Evolutionary conservation across 2,329 filamentous ascomycete species (phyloP), one percentile per base, ranked within the genome.

Genomic region (Samsoniella hepiali): DNA sequence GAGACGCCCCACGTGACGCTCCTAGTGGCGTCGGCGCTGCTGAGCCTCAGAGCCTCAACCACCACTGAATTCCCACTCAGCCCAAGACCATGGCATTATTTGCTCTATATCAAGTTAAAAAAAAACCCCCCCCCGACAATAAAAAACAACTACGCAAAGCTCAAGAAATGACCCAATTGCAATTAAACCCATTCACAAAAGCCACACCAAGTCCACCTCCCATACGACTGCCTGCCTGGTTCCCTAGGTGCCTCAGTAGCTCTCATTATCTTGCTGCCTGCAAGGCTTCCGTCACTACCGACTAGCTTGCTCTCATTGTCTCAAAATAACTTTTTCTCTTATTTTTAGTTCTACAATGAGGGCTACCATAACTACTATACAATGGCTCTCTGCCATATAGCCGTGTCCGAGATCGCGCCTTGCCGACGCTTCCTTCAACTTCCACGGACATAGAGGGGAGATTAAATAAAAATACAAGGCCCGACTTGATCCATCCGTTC

Each of bases 1-100:
- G 68, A 70, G 70, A 73, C 70, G 60, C 42, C 45, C 65, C 73
- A 75, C 73, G 73, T 75, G 73, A 75, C 69, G 64, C 42, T 44
- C 29, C 31, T 60, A 54, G 58, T 63, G 49, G 57, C 58, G 50
- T 63, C 54, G 54, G 29, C 58, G 58, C 61, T 53, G 55, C 62
- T 56, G 59, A 62, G 59, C 59, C 51, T 62, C 42, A 56, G 22
- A 22, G 22, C 22, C 22, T 22, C 22, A 49, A 36, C 32, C 44
- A 49, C 32, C 44, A 58, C 29, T 34, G 47, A 53, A 47, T 32
- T 34, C 57, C 34, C 7, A 42, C 13, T 45, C 22, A 27, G 17
- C 50, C 13, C 31, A n/a, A 1, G 15, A 22, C 50, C 17, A 36
- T 54, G 29, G 29, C n/a, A n/a, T 10, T 45, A 45, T 32, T 45